Conservation (phyloP, 2,329 filamentous ascomycete genomes). For the Aspergillus eucalypticola region DNA sequence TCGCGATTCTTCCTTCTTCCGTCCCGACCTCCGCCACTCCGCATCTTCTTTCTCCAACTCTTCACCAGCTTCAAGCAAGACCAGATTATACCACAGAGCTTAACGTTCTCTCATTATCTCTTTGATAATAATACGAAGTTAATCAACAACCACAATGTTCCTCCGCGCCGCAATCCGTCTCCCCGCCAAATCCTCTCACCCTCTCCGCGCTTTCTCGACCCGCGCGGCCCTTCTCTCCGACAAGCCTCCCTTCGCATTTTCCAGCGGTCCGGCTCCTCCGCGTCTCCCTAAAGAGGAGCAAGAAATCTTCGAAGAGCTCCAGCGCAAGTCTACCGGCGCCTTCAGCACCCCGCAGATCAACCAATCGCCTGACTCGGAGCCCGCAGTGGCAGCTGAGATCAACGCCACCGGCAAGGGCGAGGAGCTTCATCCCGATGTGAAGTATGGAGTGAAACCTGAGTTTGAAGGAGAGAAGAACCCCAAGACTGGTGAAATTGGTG, state of each 20-base stretch:
- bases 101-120: no score
- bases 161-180: background rate
- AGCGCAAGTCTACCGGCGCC: conserved; percentile 72
- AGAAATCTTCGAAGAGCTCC: conserved; percentile 84
- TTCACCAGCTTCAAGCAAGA: background rate
- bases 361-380: conserved; percentile 47
- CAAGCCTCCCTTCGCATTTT: conserved; percentile 37
- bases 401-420: conserved; percentile 61
- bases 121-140: conserved; percentile 8
- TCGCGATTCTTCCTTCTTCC: conserved; percentile 2
- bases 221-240: background rate
- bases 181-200: background rate
- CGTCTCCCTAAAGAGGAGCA: conserved; percentile 86
- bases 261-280: conserved; percentile 68
- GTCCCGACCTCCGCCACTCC: conserved; percentile 6
- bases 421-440: conserved; percentile 69
- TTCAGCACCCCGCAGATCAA: conserved; percentile 67
- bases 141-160: background rate
- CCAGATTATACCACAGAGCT: background rate
- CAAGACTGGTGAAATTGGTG: conserved; percentile 90
- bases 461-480: conserved; percentile 93
- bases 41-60: background rate
- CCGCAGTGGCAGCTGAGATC: conserved; percentile 38
- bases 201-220: background rate
- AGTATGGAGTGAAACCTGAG: conserved; percentile 79